These are phyloP conservation scores for Podosphaera xanthii DNA, from an alignment of 2,329 filamentous ascomycete genomes.

Conservation along the genomic window DNA sequence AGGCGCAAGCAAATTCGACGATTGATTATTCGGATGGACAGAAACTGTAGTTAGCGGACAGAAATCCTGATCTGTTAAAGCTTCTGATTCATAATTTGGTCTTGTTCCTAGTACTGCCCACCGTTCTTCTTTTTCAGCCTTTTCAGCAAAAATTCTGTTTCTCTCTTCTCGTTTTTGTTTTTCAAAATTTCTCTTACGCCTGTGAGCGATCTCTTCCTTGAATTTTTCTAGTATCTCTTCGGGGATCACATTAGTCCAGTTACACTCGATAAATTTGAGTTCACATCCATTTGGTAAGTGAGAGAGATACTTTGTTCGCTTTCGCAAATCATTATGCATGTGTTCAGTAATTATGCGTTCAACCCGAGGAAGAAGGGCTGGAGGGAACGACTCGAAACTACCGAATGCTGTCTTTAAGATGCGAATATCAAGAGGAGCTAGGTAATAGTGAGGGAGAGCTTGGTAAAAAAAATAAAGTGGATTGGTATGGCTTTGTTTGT, in stretches of 20 bases:
- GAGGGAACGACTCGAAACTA: slow-evolving; percentile 41
- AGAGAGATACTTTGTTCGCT: slow-evolving; percentile 44
- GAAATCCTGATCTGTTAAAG: slow-evolving; percentile 31
- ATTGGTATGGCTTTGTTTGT: slow-evolving; percentile 12
- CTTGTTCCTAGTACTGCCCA: slow-evolving; percentile 35
- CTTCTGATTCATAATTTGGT: slow-evolving; percentile 25
- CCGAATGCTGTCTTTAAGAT: slow-evolving; percentile 51
- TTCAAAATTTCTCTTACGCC: slow-evolving; percentile 40
- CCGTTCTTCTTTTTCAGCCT: slow-evolving; percentile 40
- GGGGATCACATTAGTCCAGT: slow-evolving; percentile 48
- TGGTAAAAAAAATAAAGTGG: slow-evolving; percentile 48
- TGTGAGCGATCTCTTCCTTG: slow-evolving; percentile 34
- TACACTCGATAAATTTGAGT: slow-evolving; percentile 49
- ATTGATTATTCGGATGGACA: slow-evolving; percentile 22
- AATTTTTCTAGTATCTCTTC: slow-evolving; percentile 39
- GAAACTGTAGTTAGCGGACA: slow-evolving; percentile 38
- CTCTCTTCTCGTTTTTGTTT: slow-evolving; percentile 50
- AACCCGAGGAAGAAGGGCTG: slow-evolving; percentile 45
- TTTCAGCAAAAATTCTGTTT: slow-evolving; percentile 43
- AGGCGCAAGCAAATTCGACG: slow-evolving; percentile 29
- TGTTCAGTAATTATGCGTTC: slow-evolving; percentile 51
- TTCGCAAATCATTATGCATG: slow-evolving; percentile 47
- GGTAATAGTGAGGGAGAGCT: slow-evolving; percentile 46
- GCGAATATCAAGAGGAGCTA: slow-evolving; percentile 49
- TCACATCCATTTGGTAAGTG: slow-evolving; percentile 53